Percentiles rank a stretch among this genome's conserved stretches.
These are phyloP conservation scores for Coniochaeta sp. DNA, from an alignment of 2,329 filamentous ascomycete species.

Conservation along the genomic window DNA sequence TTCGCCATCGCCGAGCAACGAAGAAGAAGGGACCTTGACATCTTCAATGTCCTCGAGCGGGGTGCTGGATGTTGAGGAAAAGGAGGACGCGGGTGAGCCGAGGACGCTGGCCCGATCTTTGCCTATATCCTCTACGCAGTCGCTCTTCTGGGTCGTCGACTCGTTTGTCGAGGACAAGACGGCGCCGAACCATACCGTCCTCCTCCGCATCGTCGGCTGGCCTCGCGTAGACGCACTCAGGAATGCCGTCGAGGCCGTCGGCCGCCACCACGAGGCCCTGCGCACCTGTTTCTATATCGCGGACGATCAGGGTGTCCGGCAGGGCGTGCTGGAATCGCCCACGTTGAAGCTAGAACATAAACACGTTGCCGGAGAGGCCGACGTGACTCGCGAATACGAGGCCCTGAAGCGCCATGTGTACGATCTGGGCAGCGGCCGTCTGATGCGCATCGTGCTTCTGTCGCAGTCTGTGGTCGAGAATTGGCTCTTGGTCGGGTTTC, in stretches of 20 bases:
- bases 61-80: too few relatives aligned
- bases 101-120: too few relatives aligned
- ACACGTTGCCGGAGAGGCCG: too few relatives aligned
- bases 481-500: constrained; percentile 31
- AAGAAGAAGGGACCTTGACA: too few relatives aligned
- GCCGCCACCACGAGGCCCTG: constrained; percentile 23
- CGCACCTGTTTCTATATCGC: constrained; percentile 21
- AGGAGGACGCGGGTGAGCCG: too few relatives aligned
- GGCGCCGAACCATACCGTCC: constrained; percentile 30
- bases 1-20: too few relatives aligned
- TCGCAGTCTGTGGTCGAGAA: constrained; percentile 22
- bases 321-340: constrained; percentile 11
- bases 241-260: constrained; percentile 23
- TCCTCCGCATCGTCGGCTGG: constrained; percentile 21
- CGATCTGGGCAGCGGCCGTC: constrained; percentile 27
- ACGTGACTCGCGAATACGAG: constrained; percentile 17
- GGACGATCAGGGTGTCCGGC: constrained; percentile 1
- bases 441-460: constrained; percentile 27
- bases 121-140: constrained; percentile 30
- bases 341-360: too few relatives aligned
- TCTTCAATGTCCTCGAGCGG: too few relatives aligned
- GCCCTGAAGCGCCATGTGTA: constrained; percentile 22
- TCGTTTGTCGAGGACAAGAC: constrained; percentile 25
- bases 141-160: constrained; percentile 31
- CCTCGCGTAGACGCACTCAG: constrained; percentile 21